phyloP scores from a whole-genome alignment of 1,139 yeast genomes.

The Suhomyces coccinellae region DNA sequence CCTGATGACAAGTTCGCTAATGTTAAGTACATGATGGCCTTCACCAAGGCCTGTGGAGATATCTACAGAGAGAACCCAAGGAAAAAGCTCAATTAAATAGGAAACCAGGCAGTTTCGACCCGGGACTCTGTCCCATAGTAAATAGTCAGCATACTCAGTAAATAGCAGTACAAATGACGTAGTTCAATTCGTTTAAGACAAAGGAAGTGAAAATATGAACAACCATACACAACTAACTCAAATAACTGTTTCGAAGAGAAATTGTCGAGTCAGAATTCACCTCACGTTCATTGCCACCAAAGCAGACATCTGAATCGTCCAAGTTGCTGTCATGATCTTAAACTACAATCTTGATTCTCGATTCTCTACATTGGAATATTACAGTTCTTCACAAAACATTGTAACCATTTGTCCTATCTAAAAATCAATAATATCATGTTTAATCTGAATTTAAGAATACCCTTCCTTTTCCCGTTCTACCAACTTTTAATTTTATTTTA shows the following conservation, averaged over 20 bases:
- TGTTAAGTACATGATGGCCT: constrained; percentile 22
- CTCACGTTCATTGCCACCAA: too few relatives aligned
- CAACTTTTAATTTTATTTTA: background rate
- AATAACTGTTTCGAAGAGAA: too few relatives aligned
- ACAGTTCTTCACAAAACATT: background rate
- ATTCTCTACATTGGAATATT: too few relatives aligned
- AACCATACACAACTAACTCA: too few relatives aligned
- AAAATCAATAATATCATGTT: background rate
- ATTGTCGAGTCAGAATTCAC: too few relatives aligned
- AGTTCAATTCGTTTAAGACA: too few relatives aligned
- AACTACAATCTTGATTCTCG: too few relatives aligned
- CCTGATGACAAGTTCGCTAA: constrained; percentile 41
- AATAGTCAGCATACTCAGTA: background rate
- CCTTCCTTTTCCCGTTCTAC: constrained; percentile 1
- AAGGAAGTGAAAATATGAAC: too few relatives aligned
- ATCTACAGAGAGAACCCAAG: constrained; percentile 33
- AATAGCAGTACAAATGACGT: too few relatives aligned
- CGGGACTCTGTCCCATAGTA: background rate
- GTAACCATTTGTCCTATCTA: background rate
- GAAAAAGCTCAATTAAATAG: constrained; percentile 2
- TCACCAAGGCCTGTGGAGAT: constrained; percentile 46
- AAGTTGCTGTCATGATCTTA: too few relatives aligned
- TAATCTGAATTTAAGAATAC: background rate
- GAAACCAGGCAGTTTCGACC: background rate
- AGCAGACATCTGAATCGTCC: too few relatives aligned